Conservation (phyloP, 768 basidiomycete species). For the Trametes cingulata region DNA sequence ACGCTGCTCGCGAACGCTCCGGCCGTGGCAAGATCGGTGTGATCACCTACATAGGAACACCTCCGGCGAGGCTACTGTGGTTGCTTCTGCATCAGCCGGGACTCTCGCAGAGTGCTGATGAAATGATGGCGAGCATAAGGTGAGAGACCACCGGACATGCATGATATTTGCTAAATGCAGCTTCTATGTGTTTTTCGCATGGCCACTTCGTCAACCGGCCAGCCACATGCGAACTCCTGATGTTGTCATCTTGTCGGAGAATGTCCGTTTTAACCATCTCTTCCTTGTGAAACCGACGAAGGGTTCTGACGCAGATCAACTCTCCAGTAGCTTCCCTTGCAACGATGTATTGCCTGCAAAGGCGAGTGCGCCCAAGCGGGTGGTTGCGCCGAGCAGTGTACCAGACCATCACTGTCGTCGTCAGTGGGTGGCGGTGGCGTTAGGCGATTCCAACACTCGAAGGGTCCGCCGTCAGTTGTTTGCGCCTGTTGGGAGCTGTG, state of each 20-base stretch:
- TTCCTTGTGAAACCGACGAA: too few species aligned
- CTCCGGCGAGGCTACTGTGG: not conserved
- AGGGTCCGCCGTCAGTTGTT: too few species aligned
- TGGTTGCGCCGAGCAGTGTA: too few species aligned
- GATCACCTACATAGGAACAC: too few species aligned
- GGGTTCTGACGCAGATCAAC: not conserved
- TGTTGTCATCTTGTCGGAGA: not conserved
- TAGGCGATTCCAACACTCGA: too few species aligned
- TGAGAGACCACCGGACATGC: not conserved
- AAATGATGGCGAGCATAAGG: not conserved
- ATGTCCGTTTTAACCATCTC: too few species aligned
- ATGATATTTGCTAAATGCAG: not conserved
- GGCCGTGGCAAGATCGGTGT: not conserved
- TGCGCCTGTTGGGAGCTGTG: not conserved
- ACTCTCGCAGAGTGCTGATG: not conserved
- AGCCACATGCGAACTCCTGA: not conserved
- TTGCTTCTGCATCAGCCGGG: not conserved
- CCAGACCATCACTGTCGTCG: too few species aligned
- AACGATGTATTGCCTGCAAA: not conserved
- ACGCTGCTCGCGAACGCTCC: too few species aligned
- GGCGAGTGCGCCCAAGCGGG: not conserved
- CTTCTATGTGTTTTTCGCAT: not conserved
- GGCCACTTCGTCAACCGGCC: not conserved
- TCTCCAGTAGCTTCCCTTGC: not conserved
- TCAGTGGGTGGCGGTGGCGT: too few species aligned